These are phyloP conservation scores for Dactylella cylindrospora DNA, from an alignment of 2,329 filamentous ascomycete genomes.

Conservation along the genomic window DNA sequence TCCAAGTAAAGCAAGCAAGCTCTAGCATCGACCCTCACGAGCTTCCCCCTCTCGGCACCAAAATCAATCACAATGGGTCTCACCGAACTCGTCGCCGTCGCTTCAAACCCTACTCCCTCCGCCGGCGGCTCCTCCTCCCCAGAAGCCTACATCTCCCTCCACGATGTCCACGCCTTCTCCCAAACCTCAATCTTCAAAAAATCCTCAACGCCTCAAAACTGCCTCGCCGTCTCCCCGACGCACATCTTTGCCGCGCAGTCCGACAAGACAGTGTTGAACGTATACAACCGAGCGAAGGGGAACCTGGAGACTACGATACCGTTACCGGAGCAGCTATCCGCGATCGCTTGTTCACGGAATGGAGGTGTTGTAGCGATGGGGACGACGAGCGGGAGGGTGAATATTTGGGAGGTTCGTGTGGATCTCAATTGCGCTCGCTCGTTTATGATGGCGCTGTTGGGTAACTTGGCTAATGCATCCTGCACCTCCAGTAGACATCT, in stretches of 20 bases:
- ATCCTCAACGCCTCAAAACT: slow-evolving; percentile 75
- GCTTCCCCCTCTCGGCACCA: background rate
- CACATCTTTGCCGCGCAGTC: slow-evolving; percentile 91
- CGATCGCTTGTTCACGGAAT: slow-evolving; percentile 72
- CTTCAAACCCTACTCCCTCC: slow-evolving; percentile 22
- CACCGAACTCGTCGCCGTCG: slow-evolving; percentile 36
- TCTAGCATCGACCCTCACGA: background rate
- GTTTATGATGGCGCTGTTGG: background rate
- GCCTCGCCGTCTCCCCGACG: slow-evolving; percentile 74
- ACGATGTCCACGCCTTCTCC: slow-evolving; percentile 84
- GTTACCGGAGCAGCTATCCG: slow-evolving; percentile 79
- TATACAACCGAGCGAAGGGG: slow-evolving; percentile 79
- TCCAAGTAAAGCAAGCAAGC: too few species aligned
- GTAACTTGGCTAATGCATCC: slow-evolving; percentile 43
- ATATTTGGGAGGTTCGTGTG: slow-evolving; percentile 84
- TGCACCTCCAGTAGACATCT: slow-evolving; percentile 59
- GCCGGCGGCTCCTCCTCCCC: slow-evolving; percentile 50
- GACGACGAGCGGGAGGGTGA: slow-evolving; percentile 79
- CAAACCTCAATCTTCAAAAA: slow-evolving; percentile 90
- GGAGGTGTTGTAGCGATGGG: slow-evolving; percentile 65
- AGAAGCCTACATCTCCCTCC: slow-evolving; percentile 57
- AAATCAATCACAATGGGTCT: slow-evolving; percentile 16
- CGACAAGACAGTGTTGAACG: slow-evolving; percentile 88
- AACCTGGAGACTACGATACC: slow-evolving; percentile 87
- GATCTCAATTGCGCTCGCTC: slow-evolving; percentile 17